A percentile compares a stretch with the other conserved stretches of the same genome.
These are phyloP conservation scores for Trichosporon asahii DNA, from an alignment of 1,284 basidiomycete species.

Conservation along the genomic window DNA sequence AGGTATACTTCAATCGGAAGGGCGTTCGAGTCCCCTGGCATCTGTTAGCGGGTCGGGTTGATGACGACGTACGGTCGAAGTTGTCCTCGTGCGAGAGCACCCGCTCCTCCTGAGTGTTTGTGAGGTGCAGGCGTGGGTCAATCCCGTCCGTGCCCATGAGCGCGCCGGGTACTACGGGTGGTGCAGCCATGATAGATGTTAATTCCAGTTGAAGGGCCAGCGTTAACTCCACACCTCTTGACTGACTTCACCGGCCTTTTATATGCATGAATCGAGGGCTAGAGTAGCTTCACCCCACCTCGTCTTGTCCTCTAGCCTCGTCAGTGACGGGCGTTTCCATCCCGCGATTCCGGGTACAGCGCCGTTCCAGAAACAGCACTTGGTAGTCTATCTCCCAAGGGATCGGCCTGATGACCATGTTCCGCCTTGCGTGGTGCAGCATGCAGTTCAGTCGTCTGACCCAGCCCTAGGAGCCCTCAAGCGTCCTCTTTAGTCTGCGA, in stretches of 20 bases:
- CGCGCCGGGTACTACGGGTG: neutral
- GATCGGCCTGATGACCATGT: neutral
- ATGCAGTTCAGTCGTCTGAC: neutral
- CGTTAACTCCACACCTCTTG: too few species aligned
- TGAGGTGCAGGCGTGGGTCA: neutral
- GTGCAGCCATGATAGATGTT: neutral
- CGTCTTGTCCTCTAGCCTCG: too few species aligned
- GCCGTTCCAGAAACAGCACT: neutral
- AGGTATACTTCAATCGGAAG: conserved; percentile 24
- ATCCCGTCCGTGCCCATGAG: neutral
- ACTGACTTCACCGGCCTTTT: too few species aligned
- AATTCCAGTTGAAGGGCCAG: too few species aligned
- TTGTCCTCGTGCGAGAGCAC: neutral
- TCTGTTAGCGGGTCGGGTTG: neutral
- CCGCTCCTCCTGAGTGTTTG: neutral
- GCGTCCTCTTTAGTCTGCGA: neutral
- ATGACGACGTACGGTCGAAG: neutral
- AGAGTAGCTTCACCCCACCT: too few species aligned
- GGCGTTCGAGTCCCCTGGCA: neutral
- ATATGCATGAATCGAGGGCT: too few species aligned
- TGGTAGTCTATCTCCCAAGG: neutral
- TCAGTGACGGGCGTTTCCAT: too few species aligned
- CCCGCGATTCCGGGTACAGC: too few species aligned
- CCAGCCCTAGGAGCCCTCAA: too few species aligned
- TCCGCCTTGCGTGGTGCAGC: neutral